Base-by-base conservation (phyloP, 2,329 filamentous ascomycete genomes). In the Fusarium piperis region DNA sequence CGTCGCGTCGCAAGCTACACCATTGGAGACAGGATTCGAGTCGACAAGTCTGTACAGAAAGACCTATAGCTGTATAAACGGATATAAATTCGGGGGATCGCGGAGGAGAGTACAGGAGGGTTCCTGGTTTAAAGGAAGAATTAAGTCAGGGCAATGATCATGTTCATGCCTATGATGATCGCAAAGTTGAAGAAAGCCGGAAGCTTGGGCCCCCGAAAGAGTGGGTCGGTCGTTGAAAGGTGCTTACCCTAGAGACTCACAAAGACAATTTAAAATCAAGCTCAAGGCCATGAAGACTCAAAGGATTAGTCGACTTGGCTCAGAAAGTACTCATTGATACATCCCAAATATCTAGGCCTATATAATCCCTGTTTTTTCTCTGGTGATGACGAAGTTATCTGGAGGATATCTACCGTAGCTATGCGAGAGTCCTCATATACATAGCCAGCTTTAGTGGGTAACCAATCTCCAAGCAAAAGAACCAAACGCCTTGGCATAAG, bases 201-300 rank as follows among this genome's bases (percentile, higher is more conserved):
- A 57, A 71, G 70, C 70, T 73, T 65, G 52, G 69, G 46, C 69
- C 65, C n/a, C 13, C n/a, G 41, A n/a, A 32, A 48, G 30, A 61
- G 46, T 62, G 64, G 53, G 56, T 11, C 36, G 15, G 35, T 12
- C 26, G 11, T 7, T n/a, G 23, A 18, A 20, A 8, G 16, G 0
- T 20, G 26, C 12, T 10, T 72, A 72, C 70, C 70, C 70, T 72
- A 30, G 13, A 73, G 36, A 16, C 13, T 33, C 26, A 7, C 18
- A 4, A 1, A 23, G 32, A 13, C 32, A n/a, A 6, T 55, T 28
- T 33, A 23, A 16, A 13, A 3, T 20, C 11, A 18, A 18, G 26
- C 30, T 48, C 44, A 48, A 48, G 26, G 44, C 26, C 15, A 48
- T 30, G 16, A 30, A 18, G 11, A 26, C 6, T 30, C 23, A 46